Conservation (phyloP, 2,329 filamentous ascomycete species). For the Fusarium bulbicola region DNA sequence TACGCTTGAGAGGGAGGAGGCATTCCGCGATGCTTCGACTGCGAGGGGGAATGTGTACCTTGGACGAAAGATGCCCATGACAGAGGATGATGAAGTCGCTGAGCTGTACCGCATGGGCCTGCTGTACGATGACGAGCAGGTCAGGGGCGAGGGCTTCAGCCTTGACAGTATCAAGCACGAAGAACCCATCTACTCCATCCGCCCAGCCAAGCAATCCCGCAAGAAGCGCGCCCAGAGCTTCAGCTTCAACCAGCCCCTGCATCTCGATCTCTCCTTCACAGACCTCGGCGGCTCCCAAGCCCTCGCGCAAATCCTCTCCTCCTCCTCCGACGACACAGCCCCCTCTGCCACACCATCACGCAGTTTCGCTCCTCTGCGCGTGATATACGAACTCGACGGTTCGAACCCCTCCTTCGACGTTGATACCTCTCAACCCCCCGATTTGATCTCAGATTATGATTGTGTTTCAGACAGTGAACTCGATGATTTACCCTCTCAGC, state of each 20-base stretch:
- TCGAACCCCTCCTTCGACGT: slow-evolving; percentile 47
- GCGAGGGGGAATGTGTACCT: slow-evolving; percentile 45
- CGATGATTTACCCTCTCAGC: slow-evolving; percentile 45
- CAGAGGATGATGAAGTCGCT: slow-evolving; percentile 49
- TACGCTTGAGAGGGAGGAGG: slow-evolving; percentile 57
- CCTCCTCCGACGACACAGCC: slow-evolving; percentile 26
- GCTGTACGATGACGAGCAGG: slow-evolving; percentile 55
- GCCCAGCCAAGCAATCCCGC: slow-evolving; percentile 47
- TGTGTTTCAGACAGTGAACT: slow-evolving; percentile 50
- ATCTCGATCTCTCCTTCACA: slow-evolving; percentile 55
- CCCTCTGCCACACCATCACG: slow-evolving; percentile 14
- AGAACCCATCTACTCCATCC: slow-evolving; percentile 51
- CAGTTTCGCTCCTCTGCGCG: slow-evolving; percentile 47
- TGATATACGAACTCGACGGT: slow-evolving; percentile 52
- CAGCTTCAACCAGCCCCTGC: slow-evolving; percentile 41
- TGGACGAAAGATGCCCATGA: slow-evolving; percentile 33
- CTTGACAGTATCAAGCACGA: slow-evolving; percentile 52
- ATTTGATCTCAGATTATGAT: slow-evolving; percentile 50
- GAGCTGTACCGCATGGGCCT: slow-evolving; percentile 57
- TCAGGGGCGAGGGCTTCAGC: slow-evolving; percentile 47
- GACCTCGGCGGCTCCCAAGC: slow-evolving; percentile 53
- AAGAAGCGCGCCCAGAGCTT: slow-evolving; percentile 39
- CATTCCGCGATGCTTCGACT: slow-evolving; percentile 55
- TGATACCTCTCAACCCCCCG: slow-evolving; percentile 50
- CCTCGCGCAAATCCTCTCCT: slow-evolving; percentile 49